A percentile compares a stretch with the other conserved stretches of the same genome.
These are phyloP conservation scores for Silene uniflora DNA, from an alignment of 148 eudicot genomes.

Conservation along the genomic window DNA sequence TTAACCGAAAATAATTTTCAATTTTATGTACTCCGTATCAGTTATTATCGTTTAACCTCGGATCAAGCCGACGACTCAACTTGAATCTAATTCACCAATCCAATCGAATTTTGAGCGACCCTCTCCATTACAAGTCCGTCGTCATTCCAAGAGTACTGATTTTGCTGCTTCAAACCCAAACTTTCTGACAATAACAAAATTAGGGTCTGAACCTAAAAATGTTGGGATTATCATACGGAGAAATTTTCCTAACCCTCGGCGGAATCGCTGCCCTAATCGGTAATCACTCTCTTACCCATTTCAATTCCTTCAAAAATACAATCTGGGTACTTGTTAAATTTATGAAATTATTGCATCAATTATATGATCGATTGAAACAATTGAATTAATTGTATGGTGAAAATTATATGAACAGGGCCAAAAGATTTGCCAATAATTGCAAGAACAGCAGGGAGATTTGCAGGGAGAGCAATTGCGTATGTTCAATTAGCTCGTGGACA, in stretches of 20 bases:
- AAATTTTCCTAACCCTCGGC: conserved; percentile 42
- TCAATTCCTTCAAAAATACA: neutral
- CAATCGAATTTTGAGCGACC: no score
- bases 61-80: no score
- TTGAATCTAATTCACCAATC: no score
- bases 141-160: no score
- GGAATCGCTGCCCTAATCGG: conserved; percentile 53
- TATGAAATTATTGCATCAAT: neutral
- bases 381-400: conserved; percentile 1
- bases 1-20: no score
- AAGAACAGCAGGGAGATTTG: conserved; percentile 71
- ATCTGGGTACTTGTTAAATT: neutral
- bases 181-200: neutral
- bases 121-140: no score
- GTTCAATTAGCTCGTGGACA: conserved; percentile 97
- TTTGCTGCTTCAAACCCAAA: no score
- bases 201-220: conserved; percentile 17
- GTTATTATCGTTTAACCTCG: no score
- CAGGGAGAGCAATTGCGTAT: conserved; percentile 85
- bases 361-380: neutral
- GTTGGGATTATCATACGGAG: conserved; percentile 54
- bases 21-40: no score
- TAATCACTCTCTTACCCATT: neutral
- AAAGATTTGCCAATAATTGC: conserved; percentile 78
- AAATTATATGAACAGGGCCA: conserved; percentile 44